phyloP scores from a whole-genome alignment of 371 early-diverging fungal genomes.

The Mortierella sp. region DNA sequence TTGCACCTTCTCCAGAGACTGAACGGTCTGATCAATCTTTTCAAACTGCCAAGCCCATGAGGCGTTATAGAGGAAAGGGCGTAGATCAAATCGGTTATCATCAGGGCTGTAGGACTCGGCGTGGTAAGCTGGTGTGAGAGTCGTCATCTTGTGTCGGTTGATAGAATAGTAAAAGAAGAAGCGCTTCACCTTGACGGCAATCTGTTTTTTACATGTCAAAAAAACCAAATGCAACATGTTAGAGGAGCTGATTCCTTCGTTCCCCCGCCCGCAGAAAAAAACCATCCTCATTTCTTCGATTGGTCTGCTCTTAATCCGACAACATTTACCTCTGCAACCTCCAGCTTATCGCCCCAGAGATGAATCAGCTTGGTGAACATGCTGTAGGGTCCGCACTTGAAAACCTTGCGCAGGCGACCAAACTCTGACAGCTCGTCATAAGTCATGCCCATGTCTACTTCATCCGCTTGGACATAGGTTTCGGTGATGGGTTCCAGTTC shows the following conservation, averaged over 20 bases:
- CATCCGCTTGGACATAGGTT: conserved; percentile 86
- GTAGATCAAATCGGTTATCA: conserved; percentile 95
- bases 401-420: conserved; percentile 91
- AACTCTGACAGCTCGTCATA: conserved; percentile 93
- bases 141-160: conserved; percentile 98
- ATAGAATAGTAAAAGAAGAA: conserved; percentile 97
- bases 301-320: too few species aligned
- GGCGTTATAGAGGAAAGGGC: conserved; percentile 95
- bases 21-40: conserved; percentile 80
- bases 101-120: conserved; percentile 96
- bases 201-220: conserved; percentile 47
- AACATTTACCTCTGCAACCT: conserved; percentile 72
- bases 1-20: conserved; percentile 33
- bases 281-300: too few species aligned
- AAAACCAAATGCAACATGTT: background rate
- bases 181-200: conserved; percentile 91
- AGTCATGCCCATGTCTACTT: conserved; percentile 97
- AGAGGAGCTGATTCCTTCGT: too few species aligned
- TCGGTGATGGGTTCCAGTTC: conserved; percentile 93
- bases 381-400: conserved; percentile 88
- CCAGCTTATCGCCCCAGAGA: conserved; percentile 76
- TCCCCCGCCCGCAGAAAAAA: too few species aligned
- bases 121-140: conserved; percentile 96
- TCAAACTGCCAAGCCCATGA: conserved; percentile 93
- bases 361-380: conserved; percentile 91